Evolutionary conservation across 345 rosid genomes (phyloP), one percentile per base, ranked within the genome.

Genomic region (Salix exigua): DNA sequence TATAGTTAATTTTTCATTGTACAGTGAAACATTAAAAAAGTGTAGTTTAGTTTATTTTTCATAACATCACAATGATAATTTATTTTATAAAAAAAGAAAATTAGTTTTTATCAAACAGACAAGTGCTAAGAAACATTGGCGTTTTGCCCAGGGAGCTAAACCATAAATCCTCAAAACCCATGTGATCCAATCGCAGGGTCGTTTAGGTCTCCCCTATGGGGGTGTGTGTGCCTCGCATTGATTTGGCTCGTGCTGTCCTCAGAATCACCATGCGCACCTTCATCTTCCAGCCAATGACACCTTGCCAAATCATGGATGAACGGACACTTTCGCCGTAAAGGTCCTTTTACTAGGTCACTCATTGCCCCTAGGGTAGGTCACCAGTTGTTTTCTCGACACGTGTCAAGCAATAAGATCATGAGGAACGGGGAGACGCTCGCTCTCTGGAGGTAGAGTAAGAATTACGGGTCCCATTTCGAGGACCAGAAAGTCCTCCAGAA

Each of bases 351-450:
- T 55, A 70, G 70, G 75, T 35, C 79, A 63, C 38, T 23, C 79
- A 12, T 70, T 63, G 69, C 53, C 70, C 75, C 75, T 51, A 13
- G 53, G 12, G 25, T 61, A 31, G 68, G 63, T 62, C 74, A 44
- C 48, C 23, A 1, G 33, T 61, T 19, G 2, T 4, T 26, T 23
- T 19, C 10, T 5, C 44, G 26, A 53, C 67, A 68, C 60, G 60
- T 68, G 60, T 58, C 78, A 40, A 68, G 14, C 28, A 38, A 67
- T 17, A 30, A 44, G 13, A 25, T 26, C 4, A 42, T 16, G 17
- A 26, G 16, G 25, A 28, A 77, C 81, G 79, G 71, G 75, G 77
- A 18, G 18, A 26, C 42, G 37, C 21, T 7, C 1, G 2, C 50
- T 11, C 16, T 12, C 7, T 14, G 31, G 19, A 53, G 2, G 17